phyloP scores from a whole-genome alignment of 2,329 filamentous ascomycete species.

The Chrysosporium queenslandicum region DNA sequence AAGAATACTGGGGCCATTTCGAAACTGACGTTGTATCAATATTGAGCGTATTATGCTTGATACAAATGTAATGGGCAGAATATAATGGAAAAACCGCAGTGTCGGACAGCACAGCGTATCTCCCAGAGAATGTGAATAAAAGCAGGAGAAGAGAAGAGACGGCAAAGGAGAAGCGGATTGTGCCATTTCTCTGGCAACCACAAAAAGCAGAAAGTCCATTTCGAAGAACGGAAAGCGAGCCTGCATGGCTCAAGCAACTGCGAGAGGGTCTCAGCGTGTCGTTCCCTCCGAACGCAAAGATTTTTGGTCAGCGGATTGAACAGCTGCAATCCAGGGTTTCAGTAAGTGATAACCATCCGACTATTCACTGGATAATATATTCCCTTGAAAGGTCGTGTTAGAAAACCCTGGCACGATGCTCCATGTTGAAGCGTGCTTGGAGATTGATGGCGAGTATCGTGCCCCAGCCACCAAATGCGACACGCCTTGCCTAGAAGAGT shows the following conservation, averaged over 20 bases:
- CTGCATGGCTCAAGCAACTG: neutral
- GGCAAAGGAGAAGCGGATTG: neutral
- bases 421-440: too few relatives aligned
- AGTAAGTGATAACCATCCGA: too few relatives aligned
- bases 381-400: too few relatives aligned
- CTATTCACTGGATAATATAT: too few relatives aligned
- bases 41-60: neutral
- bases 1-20: neutral
- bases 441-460: too few relatives aligned
- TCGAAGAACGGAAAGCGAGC: neutral
- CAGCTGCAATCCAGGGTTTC: too few relatives aligned
- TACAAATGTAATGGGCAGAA: neutral
- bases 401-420: neutral
- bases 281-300: too few relatives aligned
- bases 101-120: neutral
- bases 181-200: neutral
- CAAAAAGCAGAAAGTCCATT: neutral
- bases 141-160: neutral
- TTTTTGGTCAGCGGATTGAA: too few relatives aligned
- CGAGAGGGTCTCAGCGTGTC: neutral
- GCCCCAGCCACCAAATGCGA: too few relatives aligned
- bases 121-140: too few relatives aligned
- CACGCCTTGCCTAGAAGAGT: too few relatives aligned
- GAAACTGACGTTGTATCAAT: neutral
- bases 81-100: neutral